Evolutionary conservation across 345 rosid genomes (phyloP), one percentile per base, ranked within the genome.

Genomic region (Excoecaria agallocha): DNA sequence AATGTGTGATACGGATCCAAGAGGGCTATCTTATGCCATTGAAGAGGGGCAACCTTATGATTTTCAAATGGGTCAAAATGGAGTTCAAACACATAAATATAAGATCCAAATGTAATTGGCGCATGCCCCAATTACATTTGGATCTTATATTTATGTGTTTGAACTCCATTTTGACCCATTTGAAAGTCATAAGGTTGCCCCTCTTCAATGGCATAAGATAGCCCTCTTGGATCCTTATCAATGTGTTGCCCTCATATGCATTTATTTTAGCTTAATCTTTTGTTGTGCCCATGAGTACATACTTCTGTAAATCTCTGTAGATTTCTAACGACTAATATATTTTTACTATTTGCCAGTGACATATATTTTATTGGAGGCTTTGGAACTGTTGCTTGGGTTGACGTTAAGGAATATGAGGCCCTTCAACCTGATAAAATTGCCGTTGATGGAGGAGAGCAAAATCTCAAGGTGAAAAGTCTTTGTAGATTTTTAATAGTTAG

Each of bases 371-470:
- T 95, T 72, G 99, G 99, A 64, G 99, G 98, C 72, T 95, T 95
- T 79, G 99, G 99, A 74, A 93, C 98, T 51, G 97, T 93, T 76
- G 98, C 99, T 25, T 95, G 99, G 99, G 89, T 95, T 11, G 91
- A 93, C 81, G 96, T 93, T 66, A 85, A 84, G 78, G 98, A 95
- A 82, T 93, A 91, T 1, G 96, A 93, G 71, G 81, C 84, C 45
- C 81, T 95, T 79, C 84, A 82, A 41, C 99, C 98, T 20, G 98
- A 95, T 80, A 95, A 87, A 84, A 95, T 93, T 81, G 98, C 99
- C 58, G 97, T 90, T 46, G 89, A 93, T 81, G 99, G 98, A 48
- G 96, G 91, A n/a, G 98, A 95, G 84, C 91, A 93, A 73, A 87
- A 87, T 81, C 85, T 95, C 13, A 91, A 93, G 93, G 99, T 95